phyloP scores from a whole-genome alignment of 2,329 filamentous ascomycete species.

The Phaeosphaeriaceae sp. region DNA sequence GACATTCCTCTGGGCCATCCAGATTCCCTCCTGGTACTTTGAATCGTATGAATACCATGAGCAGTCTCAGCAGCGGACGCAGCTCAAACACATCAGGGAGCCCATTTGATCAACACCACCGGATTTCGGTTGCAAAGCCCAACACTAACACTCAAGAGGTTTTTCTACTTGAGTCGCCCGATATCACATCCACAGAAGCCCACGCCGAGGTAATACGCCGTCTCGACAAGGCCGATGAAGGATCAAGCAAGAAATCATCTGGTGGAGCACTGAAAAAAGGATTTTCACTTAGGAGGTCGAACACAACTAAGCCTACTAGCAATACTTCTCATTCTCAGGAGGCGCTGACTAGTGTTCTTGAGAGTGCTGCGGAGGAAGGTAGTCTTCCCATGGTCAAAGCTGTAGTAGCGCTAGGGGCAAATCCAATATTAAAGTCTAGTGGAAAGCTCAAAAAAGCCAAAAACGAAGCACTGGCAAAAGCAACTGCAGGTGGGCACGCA shows the following conservation, averaged over 20 bases:
- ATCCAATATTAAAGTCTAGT: constrained; percentile 13
- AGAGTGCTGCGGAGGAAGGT: constrained; percentile 22
- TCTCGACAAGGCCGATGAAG: constrained; percentile 10
- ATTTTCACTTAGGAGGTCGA: constrained; percentile 16
- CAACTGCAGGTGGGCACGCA: constrained; percentile 18
- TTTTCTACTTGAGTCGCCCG: constrained; percentile 13
- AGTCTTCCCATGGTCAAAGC: constrained; percentile 21
- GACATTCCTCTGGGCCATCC: constrained; percentile 5
- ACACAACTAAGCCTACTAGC: constrained; percentile 7
- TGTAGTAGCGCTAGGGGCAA: constrained; percentile 15
- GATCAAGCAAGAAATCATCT: constrained; percentile 8
- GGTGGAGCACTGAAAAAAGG: constrained; percentile 15
- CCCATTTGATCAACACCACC: constrained; percentile 10
- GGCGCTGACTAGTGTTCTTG: constrained; percentile 16
- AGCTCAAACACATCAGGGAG: constrained; percentile 10
- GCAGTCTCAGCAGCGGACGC: constrained; percentile 14
- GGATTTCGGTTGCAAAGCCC: constrained; percentile 17
- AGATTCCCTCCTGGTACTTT: constrained; percentile 10
- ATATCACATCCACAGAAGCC: constrained; percentile 17
- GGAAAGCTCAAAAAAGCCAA: constrained; percentile 19
- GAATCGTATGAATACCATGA: constrained; percentile 15
- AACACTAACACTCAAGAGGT: constrained; percentile 3
- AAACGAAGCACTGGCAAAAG: constrained; percentile 25
- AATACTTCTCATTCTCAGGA: constrained; percentile 10
- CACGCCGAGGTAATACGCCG: constrained; percentile 18